phyloP scores from a whole-genome alignment of 75 land plant genomes.

The Adiantum capillusveneris region DNA sequence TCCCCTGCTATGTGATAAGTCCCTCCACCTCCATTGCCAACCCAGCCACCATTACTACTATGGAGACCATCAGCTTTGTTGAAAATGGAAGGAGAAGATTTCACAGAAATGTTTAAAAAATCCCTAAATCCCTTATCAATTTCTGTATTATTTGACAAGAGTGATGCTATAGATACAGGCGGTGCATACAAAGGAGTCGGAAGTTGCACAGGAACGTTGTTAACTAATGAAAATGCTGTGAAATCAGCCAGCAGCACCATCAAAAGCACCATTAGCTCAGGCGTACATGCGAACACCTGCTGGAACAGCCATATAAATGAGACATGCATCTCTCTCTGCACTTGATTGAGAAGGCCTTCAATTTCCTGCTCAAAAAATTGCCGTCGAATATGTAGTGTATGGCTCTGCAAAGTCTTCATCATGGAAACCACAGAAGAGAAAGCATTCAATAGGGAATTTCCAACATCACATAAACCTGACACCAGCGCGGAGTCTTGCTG shows the following conservation, averaged over 20 bases:
- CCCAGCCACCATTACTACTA: background rate
- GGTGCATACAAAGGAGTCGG: conserved; percentile 1
- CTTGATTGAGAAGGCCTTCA: conserved; percentile 45
- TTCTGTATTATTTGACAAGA: background rate
- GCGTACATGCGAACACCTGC: conserved; percentile 81
- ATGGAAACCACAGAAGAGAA: conserved; percentile 95
- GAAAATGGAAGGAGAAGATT: background rate
- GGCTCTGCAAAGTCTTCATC: conserved; percentile 66
- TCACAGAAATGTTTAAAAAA: background rate
- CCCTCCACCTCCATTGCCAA: conserved; percentile 5
- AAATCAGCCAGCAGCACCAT: conserved; percentile 94
- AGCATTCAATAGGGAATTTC: conserved; percentile 23
- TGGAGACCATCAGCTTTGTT: background rate
- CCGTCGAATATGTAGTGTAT: conserved; percentile 64
- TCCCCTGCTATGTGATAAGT: conserved; percentile 11
- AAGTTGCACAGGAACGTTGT: conserved; percentile 38
- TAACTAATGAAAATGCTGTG: conserved; percentile 71
- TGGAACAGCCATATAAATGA: conserved; percentile 96
- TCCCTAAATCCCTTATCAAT: background rate
- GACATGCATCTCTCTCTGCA: conserved; percentile 70
- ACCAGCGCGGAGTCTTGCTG: conserved; percentile 9
- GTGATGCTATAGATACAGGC: conserved; percentile 5
- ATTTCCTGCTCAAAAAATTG: conserved; percentile 43
- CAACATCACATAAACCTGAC: background rate
- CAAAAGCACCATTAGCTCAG: conserved; percentile 80